Conservation (phyloP, 2,329 filamentous ascomycete genomes). For the Ceratocystis smalleyi region DNA sequence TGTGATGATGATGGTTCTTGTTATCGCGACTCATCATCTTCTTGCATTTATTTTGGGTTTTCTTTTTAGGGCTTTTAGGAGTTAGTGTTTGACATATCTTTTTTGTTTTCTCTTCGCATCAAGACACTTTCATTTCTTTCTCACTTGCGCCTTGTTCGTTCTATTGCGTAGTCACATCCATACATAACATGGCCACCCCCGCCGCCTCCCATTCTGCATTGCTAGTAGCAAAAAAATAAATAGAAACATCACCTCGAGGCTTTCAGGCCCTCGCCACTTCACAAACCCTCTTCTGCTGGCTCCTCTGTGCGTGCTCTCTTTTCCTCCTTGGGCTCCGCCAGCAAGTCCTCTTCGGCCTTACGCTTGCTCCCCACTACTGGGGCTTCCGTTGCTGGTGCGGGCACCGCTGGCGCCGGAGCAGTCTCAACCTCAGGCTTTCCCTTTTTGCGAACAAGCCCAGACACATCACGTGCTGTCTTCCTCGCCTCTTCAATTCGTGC, state of each 20-base stretch:
- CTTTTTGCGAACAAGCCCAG: conserved; percentile 57
- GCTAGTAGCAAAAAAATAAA: neutral
- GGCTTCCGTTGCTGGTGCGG: conserved; percentile 10
- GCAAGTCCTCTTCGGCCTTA: conserved; percentile 33
- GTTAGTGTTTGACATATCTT: conserved; percentile 12
- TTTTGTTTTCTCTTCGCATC: conserved; percentile 6
- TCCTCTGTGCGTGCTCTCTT: conserved; percentile 21
- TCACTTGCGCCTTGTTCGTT: neutral
- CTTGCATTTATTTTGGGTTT: neutral
- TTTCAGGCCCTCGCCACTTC: neutral
- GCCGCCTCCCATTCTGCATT: too few relatives aligned
- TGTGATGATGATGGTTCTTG: neutral
- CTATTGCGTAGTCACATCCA: neutral
- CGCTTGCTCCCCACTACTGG: conserved; percentile 28
- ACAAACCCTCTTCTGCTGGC: conserved; percentile 9
- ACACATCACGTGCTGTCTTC: conserved; percentile 57
- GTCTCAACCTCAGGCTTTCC: conserved; percentile 20
- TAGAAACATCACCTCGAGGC: neutral
- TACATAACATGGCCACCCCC: neutral
- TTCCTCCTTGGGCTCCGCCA: conserved; percentile 25
- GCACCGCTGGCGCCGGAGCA: conserved; percentile 18
- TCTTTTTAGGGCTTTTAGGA: conserved; percentile 4
- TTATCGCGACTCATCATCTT: neutral
- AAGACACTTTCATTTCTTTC: neutral
- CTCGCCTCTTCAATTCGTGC: conserved; percentile 57